These are phyloP conservation scores for Chaetoscypha palmicola DNA, from an alignment of 2,329 filamentous ascomycete species.

Conservation along the genomic window DNA sequence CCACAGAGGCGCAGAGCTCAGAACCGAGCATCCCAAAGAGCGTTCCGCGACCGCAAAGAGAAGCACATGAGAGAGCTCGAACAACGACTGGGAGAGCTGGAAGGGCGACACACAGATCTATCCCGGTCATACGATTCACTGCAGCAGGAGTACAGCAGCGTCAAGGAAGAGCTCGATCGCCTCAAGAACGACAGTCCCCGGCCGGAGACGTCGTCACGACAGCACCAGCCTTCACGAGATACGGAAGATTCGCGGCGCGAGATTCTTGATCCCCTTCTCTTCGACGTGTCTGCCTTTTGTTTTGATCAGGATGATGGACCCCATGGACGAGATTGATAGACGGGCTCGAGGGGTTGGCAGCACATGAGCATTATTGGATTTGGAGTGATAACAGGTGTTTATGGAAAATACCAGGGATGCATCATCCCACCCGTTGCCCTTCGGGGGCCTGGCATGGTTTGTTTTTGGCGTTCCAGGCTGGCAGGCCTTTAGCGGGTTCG, in stretches of 20 bases:
- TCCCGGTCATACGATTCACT: slow-evolving; percentile 46
- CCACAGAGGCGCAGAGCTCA: slow-evolving; percentile 11
- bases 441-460: not conserved
- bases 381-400: not conserved
- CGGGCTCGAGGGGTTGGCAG: not conserved
- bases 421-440: not conserved
- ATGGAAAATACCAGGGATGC: not conserved
- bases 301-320: slow-evolving; percentile 26
- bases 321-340: slow-evolving; percentile 1
- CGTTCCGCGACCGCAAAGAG: slow-evolving; percentile 56
- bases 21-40: slow-evolving; percentile 47
- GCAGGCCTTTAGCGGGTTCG: not conserved
- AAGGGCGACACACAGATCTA: slow-evolving; percentile 48
- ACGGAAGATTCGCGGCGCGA: slow-evolving; percentile 16
- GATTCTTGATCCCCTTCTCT: slow-evolving; percentile 27
- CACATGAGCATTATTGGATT: not conserved
- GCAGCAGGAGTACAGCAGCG: slow-evolving; percentile 33
- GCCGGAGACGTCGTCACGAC: slow-evolving; percentile 9
- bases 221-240: slow-evolving; percentile 20
- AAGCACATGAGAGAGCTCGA: slow-evolving; percentile 60
- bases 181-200: slow-evolving; percentile 22
- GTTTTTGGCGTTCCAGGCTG: not conserved
- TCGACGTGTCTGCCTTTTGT: slow-evolving; percentile 30
- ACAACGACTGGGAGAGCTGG: slow-evolving; percentile 45
- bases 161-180: slow-evolving; percentile 27